phyloP scores from a whole-genome alignment of 2,329 filamentous ascomycete species.

The Akanthomyces dipterigenus region DNA sequence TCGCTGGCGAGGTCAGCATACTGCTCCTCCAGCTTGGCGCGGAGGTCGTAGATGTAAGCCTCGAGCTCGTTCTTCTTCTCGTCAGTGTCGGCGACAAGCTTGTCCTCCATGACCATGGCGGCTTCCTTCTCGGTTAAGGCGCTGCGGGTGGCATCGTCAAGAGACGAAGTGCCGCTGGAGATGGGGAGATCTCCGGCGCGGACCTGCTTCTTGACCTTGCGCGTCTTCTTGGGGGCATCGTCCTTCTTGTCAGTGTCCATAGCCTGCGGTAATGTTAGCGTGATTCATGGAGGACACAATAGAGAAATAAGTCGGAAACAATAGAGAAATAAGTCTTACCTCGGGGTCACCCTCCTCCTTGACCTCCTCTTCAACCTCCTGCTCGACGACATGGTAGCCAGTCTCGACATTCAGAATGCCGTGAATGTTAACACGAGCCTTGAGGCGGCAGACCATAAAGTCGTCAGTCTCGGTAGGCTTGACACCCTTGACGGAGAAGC shows the following conservation, averaged over 20 bases:
- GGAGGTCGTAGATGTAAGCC: slow-evolving; percentile 92
- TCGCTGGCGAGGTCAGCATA: slow-evolving; percentile 85
- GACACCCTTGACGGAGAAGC: slow-evolving; percentile 96
- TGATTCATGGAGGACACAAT: background rate
- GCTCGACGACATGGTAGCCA: slow-evolving; percentile 96
- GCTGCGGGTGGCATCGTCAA: slow-evolving; percentile 63
- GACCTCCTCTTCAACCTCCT: slow-evolving; percentile 91
- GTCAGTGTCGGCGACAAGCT: slow-evolving; percentile 94
- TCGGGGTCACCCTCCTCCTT: slow-evolving; percentile 64
- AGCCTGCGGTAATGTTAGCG: slow-evolving; percentile 44
- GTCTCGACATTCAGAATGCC: slow-evolving; percentile 94
- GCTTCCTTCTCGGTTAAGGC: slow-evolving; percentile 74
- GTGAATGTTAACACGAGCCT: slow-evolving; percentile 93
- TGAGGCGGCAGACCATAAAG: slow-evolving; percentile 99
- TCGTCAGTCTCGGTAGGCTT: slow-evolving; percentile 90
- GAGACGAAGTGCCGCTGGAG: slow-evolving; percentile 70
- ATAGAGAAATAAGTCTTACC: slow-evolving; percentile 46
- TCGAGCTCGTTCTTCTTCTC: slow-evolving; percentile 99
- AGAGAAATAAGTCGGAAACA: slow-evolving; percentile 30
- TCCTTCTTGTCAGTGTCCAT: slow-evolving; percentile 78
- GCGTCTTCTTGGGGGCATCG: slow-evolving; percentile 72
- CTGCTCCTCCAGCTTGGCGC: slow-evolving; percentile 88
- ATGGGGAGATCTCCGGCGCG: slow-evolving; percentile 94
- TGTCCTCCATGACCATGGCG: slow-evolving; percentile 94
- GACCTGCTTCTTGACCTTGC: slow-evolving; percentile 99